Evolutionary conservation across 2,329 filamentous ascomycete genomes (phyloP), one percentile per base, ranked within the genome.

Genomic region (Chrysosporium queenslandicum): DNA sequence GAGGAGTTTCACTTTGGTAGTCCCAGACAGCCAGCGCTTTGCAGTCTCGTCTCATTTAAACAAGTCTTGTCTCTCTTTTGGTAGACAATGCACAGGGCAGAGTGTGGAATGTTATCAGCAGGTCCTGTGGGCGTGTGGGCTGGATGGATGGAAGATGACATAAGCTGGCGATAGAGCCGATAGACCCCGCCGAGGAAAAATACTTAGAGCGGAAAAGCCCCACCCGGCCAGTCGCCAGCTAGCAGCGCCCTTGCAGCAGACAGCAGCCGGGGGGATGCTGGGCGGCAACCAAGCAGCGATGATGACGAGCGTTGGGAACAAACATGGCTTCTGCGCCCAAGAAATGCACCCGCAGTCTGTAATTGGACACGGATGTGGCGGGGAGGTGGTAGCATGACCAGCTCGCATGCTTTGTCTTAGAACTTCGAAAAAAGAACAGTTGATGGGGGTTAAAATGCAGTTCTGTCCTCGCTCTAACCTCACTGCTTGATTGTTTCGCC

Each of bases 381-480:
- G 37, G n/a, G n/a, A 21, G 27, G 37, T 41, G 47, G 36, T 16
- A 42, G 47, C 47, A 50, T 50, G 47, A 50, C 47, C 47, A 23
- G 36, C 23, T 42, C 32, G 32, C 46, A 36, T 37, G 45, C 30
- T 47, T 23, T 47, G 29, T 25, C 27, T 37, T 37, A 5, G 34
- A 5, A 5, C 14, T 18, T 16, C 34, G 5, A 2, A 14, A 37
- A 27, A 18, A 16, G 2, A 21, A 27, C n/a, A 11, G 18, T 34
- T 29, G 4, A 32, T 30, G 12, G 23, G 18, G 40, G 40, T 34
- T 30, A 32, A 29, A 42, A n/a, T 42, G 37, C 23, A 45, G 32
- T 20, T 6, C 20, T 37, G 3, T 47, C 30, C 30, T 36, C 45
- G 6, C 12, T 18, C 14, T 20, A n/a, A 4, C 12, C 14, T 11